Evolutionary conservation across 1,139 yeast genomes (phyloP), one percentile per base, ranked within the genome.

Genomic region (Pichia sp.): DNA sequence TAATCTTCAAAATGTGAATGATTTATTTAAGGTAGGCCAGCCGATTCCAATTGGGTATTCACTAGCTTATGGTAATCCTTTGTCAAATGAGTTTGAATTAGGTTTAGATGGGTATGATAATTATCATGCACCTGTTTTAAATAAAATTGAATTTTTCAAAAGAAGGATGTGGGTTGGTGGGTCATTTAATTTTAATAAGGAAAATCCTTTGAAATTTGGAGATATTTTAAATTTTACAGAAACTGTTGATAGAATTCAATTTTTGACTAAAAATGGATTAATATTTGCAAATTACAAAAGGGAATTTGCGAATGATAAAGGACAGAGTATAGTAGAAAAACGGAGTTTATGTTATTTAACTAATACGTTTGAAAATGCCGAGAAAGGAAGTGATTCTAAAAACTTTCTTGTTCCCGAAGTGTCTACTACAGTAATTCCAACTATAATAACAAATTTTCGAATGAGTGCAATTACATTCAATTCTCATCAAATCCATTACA

Each of bases 101-200:
- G 81, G 84, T 0, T 40, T 57, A 2, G 97, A 90, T 61, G 97
- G 97, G 0, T 90, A 87, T 62, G 95, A 86, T 54, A 71, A 80
- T 46, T 78, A 82, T 55, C 95, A 86, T 60, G 80, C 92, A 1
- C 96, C 96, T 0, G 55, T 43, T 1, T 24, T 48, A 2, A 38
- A 51, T 1, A 51, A 42, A 0, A 36, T 46, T 2, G 60, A 59
- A 24, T 56, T 64, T 6, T 87, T 69, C 58, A 65, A 65, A 26
- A 67, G 94, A 49, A 67, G 97, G 31, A 74, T 90, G 79, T 90
- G 97, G 97, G 80, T 76, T 0, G 79, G 81, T 34, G 97, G 97
- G 1, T 62, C 70, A 27, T 64, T 87, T 28, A 63, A 63, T 6
- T 72, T 75, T 58, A 56, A 56, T 40, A 45, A 44, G 7, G 50